phyloP scores from a whole-genome alignment of 768 basidiomycete genomes.

The Pseudohyphozyma bogoriensis region DNA sequence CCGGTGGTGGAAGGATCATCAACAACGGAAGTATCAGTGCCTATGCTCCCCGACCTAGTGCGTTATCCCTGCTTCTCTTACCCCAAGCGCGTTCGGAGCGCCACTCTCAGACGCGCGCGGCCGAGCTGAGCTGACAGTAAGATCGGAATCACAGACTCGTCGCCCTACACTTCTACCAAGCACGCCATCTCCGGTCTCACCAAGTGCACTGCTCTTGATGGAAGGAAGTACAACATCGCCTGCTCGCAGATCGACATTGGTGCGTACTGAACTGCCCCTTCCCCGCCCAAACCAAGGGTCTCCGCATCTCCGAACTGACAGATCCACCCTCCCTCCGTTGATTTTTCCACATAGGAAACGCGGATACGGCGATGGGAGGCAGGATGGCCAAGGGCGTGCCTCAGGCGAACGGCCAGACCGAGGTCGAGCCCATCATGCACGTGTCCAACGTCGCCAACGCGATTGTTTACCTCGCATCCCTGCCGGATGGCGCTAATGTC shows the following conservation, averaged over 20 bases:
- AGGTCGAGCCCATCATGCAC: constrained; percentile 57
- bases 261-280: constrained; percentile 27
- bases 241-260: constrained; percentile 78
- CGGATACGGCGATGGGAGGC: constrained; percentile 52
- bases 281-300: too few species aligned
- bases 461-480: constrained; percentile 58
- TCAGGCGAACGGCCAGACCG: constrained; percentile 56
- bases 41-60: constrained; percentile 53
- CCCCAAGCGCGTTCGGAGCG: too few species aligned
- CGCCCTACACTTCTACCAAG: constrained; percentile 65
- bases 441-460: constrained; percentile 61
- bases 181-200: constrained; percentile 70
- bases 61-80: not conserved
- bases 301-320: too few species aligned
- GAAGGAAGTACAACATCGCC: constrained; percentile 59
- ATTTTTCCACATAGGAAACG: constrained; percentile 51
- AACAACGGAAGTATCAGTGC: constrained; percentile 77
- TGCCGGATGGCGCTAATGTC: constrained; percentile 61
- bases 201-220: constrained; percentile 66
- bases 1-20: constrained; percentile 57
- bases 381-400: constrained; percentile 47
- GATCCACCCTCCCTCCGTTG: not conserved
- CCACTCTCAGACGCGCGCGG: too few species aligned
- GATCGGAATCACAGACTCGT: constrained; percentile 37
- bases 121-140: too few species aligned